A percentile compares a stretch with the other conserved stretches of the same genome.
Conservation (phyloP, 2,329 filamentous ascomycete genomes). For the Penicillium psychrosexuale region DNA sequence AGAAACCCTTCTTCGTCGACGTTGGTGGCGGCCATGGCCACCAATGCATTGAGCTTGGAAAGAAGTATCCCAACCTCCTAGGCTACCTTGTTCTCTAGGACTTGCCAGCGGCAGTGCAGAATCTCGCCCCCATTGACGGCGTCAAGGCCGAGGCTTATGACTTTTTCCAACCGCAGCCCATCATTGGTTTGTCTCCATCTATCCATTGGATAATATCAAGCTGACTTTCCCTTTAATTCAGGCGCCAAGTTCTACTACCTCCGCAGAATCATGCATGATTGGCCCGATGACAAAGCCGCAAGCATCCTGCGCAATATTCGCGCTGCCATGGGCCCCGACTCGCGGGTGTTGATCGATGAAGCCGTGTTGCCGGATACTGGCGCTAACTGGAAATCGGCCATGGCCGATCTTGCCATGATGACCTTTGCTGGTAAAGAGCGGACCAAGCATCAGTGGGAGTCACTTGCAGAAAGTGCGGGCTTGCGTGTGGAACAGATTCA, state of each 20-base stretch:
- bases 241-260: constrained; percentile 31
- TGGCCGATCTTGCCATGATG: constrained; percentile 24
- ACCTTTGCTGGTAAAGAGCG: constrained; percentile 19
- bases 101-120: constrained; percentile 30
- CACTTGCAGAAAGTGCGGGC: constrained; percentile 11
- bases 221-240: constrained; percentile 1
- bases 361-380: constrained; percentile 38
- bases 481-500: constrained; percentile 19
- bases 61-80: constrained; percentile 31
- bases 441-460: constrained; percentile 13
- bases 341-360: constrained; percentile 46
- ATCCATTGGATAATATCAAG: neutral
- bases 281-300: constrained; percentile 21
- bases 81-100: constrained; percentile 45
- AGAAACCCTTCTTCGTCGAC: constrained; percentile 39
- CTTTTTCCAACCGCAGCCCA: constrained; percentile 21
- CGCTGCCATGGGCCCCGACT: constrained; percentile 24
- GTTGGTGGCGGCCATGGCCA: constrained; percentile 44
- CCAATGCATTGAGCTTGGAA: constrained; percentile 35
- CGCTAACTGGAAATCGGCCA: constrained; percentile 16
- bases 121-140: constrained; percentile 25
- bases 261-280: constrained; percentile 31
- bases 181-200: constrained; percentile 20
- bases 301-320: constrained; percentile 35
- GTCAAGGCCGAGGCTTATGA: constrained; percentile 24